Percentiles rank a stretch among this genome's conserved stretches.
phyloP scores from a whole-genome alignment of 2,329 filamentous ascomycete species.

The Aspergillus fijiensis region DNA sequence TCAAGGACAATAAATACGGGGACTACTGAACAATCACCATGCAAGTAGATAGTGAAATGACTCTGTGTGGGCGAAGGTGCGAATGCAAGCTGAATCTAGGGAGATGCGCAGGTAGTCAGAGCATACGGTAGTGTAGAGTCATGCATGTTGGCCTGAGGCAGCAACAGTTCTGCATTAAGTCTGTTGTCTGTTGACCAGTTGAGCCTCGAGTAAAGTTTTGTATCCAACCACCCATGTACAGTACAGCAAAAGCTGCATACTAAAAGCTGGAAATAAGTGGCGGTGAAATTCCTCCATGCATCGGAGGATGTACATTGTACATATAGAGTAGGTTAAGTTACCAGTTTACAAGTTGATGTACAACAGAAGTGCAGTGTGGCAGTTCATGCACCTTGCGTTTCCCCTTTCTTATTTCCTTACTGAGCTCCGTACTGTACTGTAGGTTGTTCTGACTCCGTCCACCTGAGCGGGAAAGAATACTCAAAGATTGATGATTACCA shows the following conservation, averaged over 20 bases:
- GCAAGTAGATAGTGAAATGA: no score
- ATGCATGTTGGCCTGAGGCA: slow-evolving; percentile 5
- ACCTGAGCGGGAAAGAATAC: not conserved
- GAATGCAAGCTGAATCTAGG: no score
- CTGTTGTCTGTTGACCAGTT: not conserved
- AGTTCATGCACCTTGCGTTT: slow-evolving; percentile 6
- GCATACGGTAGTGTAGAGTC: not conserved
- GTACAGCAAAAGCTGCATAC: no score
- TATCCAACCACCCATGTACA: no score
- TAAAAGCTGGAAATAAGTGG: not conserved
- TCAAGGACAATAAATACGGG: no score
- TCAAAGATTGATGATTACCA: not conserved
- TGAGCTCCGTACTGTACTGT: no score
- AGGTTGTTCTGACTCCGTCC: no score
- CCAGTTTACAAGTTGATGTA: no score
- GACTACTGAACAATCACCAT: no score
- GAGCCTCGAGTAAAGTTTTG: no score
- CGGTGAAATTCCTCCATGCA: slow-evolving; percentile 1
- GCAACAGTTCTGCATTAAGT: not conserved
- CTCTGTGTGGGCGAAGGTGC: no score
- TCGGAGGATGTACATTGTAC: not conserved
- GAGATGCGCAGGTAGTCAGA: not conserved
- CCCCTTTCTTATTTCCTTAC: slow-evolving; percentile 6
- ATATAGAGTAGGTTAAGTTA: no score
- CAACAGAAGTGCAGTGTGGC: not conserved